Evolutionary conservation across 2,329 filamentous ascomycete genomes (phyloP), one percentile per base, ranked within the genome.

Genomic region (Hymenoscyphus repandus): DNA sequence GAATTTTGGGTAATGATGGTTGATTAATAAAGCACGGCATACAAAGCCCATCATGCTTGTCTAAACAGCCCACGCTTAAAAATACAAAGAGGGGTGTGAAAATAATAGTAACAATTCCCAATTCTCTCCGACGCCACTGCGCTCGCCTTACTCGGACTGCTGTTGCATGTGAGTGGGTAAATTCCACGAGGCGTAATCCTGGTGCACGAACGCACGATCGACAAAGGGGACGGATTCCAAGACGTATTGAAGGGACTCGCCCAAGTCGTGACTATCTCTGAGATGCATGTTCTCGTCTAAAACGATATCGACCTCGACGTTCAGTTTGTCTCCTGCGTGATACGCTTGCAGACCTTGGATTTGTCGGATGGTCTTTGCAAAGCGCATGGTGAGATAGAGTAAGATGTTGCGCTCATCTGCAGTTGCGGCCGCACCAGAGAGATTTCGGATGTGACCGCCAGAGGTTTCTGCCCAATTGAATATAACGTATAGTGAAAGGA

Each of bases 401-500:
- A 83, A 69, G 58, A 83, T 83, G 55, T 79, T 74, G 20, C 74
- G 69, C 37, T 78, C 68, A 4, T 72, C 66, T 2, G 75, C 69
- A 2, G 74, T 71, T 0, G 78, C 79, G 0, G 77, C 77, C 46
- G 78, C 72, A n/a, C 80, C 80, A 0, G 77, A 79, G 5, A 84
- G 68, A 2, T 80, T 73, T 1, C 74, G 75, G 42, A 84, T 74
- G 57, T 83, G 82, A 49, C 79, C 73, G 43, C 82, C 72, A 53
- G 75, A 80, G 0, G 82, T 86, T 41, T 74, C 72, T 1, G 77
- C 77, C 83, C 83, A 86, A 67, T 86, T 83, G 66, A 78, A 81
- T 58, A 86, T 85, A 64, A 87, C 84, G 69, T 77, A 85, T 4
- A 85, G 66, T 0, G 82, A 85, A 0, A 87, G 70, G 0, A 85